phyloP scores from a whole-genome alignment of 2,329 filamentous ascomycete species.

The Nemania abortiva region DNA sequence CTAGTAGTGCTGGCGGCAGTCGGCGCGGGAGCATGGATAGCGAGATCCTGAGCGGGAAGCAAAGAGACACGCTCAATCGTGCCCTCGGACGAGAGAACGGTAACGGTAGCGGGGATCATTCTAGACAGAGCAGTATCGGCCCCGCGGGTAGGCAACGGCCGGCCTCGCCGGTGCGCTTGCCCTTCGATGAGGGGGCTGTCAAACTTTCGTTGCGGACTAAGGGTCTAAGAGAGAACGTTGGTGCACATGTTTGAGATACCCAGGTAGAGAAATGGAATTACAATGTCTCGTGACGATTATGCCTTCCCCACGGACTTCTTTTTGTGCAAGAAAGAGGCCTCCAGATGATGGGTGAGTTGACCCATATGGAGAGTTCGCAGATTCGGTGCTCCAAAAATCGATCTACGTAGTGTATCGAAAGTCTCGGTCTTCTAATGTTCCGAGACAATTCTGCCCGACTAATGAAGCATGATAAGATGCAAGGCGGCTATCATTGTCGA shows the following conservation, averaged over 20 bases:
- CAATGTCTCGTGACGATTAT: not conserved
- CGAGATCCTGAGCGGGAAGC: slow-evolving; percentile 50
- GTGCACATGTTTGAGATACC: slow-evolving; percentile 46
- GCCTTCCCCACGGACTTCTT: not conserved
- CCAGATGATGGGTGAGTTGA: no score
- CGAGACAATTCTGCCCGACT: no score
- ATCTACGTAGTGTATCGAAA: no score
- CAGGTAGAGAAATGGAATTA: slow-evolving; percentile 25
- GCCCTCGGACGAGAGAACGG: slow-evolving; percentile 48
- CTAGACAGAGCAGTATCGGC: slow-evolving; percentile 33
- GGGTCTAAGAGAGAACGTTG: slow-evolving; percentile 65
- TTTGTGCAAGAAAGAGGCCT: not conserved
- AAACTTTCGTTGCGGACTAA: slow-evolving; percentile 68
- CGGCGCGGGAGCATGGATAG: slow-evolving; percentile 51
- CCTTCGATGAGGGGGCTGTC: slow-evolving; percentile 60
- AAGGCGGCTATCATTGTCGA: no score
- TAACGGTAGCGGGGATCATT: slow-evolving; percentile 20
- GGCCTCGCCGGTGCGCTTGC: slow-evolving; percentile 51
- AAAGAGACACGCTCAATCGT: slow-evolving; percentile 58
- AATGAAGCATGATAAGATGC: no score
- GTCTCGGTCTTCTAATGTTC: no score
- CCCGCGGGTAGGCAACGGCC: slow-evolving; percentile 16
- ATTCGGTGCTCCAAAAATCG: no score
- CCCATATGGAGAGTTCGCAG: no score
- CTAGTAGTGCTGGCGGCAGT: slow-evolving; percentile 54